phyloP scores from a whole-genome alignment of 202 grass and related monocot species.

The Hordeum pubiflorum region DNA sequence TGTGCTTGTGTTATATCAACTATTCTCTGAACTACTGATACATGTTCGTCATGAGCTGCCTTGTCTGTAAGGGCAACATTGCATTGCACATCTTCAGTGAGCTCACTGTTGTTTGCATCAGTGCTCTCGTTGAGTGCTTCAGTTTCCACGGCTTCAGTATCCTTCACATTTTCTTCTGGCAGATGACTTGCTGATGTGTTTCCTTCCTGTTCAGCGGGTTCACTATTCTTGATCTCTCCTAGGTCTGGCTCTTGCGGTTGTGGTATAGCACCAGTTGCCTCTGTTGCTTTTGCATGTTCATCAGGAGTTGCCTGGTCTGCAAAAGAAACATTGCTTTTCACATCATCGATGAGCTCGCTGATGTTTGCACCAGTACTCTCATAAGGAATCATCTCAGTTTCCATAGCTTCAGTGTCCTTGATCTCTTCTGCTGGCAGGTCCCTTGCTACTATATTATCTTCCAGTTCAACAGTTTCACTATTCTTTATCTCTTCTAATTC shows the following conservation, averaged over 20 bases:
- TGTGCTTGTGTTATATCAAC: conserved; percentile 1
- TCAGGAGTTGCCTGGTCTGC: background rate
- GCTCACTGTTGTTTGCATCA: background rate
- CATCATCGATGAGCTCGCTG: background rate
- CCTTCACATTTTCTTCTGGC: background rate
- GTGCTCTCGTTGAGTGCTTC: background rate
- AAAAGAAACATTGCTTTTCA: background rate
- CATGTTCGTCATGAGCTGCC: background rate
- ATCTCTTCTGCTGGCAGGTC: background rate
- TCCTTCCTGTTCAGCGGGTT: background rate
- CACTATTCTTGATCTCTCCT: background rate
- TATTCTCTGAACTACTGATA: background rate
- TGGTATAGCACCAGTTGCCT: background rate
- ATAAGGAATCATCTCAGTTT: background rate
- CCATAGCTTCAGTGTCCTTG: background rate
- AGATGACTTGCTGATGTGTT: background rate
- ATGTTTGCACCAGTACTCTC: background rate
- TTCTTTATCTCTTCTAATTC: background rate
- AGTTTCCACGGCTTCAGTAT: background rate
- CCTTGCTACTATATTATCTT: background rate
- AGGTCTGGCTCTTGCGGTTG: background rate
- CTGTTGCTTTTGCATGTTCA: background rate
- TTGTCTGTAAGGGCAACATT: background rate
- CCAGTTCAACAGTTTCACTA: background rate
- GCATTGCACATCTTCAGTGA: background rate